Evolutionary conservation across 768 basidiomycete genomes (phyloP).

Genomic region (Suillus variegatus): DNA sequence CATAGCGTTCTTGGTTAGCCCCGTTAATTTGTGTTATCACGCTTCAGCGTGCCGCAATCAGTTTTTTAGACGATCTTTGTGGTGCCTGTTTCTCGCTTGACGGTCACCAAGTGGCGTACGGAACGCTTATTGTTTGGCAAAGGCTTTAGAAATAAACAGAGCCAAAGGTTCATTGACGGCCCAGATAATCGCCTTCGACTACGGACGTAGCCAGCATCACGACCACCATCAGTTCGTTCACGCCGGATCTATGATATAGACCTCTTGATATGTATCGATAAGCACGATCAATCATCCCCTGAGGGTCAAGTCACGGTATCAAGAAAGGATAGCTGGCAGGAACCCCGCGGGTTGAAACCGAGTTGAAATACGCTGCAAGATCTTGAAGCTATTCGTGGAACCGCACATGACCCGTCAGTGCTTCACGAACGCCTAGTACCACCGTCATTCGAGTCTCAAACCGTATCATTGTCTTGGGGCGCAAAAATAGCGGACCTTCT

Average conservation of each 20-base stretch:
- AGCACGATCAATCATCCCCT: background rate
- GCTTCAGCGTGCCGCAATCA: background rate
- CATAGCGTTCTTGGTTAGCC: background rate
- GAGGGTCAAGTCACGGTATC: background rate
- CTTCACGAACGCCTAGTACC: background rate
- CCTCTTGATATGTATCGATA: background rate
- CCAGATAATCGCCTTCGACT: background rate
- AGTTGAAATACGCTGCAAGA: slow-evolving; percentile 1
- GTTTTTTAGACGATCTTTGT: background rate
- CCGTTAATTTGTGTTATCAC: background rate
- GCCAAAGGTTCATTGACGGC: background rate
- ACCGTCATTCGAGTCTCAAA: background rate
- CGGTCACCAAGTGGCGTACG: background rate
- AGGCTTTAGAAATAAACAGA: slow-evolving; percentile 7
- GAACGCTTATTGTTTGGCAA: slow-evolving; percentile 4
- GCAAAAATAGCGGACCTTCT: background rate
- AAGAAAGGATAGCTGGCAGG: background rate
- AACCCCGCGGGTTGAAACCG: background rate
- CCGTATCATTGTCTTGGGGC: background rate
- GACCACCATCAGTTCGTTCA: background rate
- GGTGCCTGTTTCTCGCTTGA: background rate
- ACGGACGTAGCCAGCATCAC: background rate
- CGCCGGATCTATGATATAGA: background rate
- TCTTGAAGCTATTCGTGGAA: background rate
- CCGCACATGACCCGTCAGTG: background rate